Evolutionary conservation across 768 basidiomycete genomes (phyloP).

Genomic region (Nidularia pulvinata): DNA sequence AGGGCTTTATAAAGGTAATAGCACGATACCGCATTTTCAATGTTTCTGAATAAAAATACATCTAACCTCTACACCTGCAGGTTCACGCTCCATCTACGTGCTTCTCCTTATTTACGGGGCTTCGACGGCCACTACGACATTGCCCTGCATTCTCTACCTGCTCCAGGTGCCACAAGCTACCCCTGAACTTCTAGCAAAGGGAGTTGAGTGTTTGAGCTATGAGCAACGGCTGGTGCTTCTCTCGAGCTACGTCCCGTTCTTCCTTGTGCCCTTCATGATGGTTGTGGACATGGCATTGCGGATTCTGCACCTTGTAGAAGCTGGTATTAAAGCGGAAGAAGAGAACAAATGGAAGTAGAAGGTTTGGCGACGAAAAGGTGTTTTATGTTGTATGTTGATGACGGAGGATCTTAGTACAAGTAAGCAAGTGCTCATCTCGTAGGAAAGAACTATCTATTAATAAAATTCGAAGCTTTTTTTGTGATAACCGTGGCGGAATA

Average conservation of each 20-base stretch:
- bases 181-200: conserved; percentile 14
- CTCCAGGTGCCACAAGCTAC: conserved; percentile 49
- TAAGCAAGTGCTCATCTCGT: too few species aligned
- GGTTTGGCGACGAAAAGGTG: too few species aligned
- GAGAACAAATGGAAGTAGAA: conserved; percentile 27
- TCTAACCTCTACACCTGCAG: conserved; percentile 22
- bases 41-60: too few species aligned
- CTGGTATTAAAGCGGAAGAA: conserved; percentile 18
- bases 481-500: too few species aligned
- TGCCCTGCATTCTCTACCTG: conserved; percentile 67
- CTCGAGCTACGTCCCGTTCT: conserved; percentile 75
- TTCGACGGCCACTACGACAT: conserved; percentile 75
- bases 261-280: conserved; percentile 70
- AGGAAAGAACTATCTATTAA: too few species aligned
- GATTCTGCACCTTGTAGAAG: conserved; percentile 24
- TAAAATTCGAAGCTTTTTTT: too few species aligned
- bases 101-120: conserved; percentile 75
- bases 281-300: conserved; percentile 67
- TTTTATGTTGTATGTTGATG: too few species aligned
- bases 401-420: too few species aligned
- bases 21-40: too few species aligned
- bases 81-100: conserved; percentile 50
- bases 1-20: conserved; percentile 55
- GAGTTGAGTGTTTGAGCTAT: conserved; percentile 37
- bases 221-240: conserved; percentile 60